These are phyloP conservation scores for Abelmoschus esculentus DNA, from an alignment of 345 rosid species.

Conservation along the genomic window DNA sequence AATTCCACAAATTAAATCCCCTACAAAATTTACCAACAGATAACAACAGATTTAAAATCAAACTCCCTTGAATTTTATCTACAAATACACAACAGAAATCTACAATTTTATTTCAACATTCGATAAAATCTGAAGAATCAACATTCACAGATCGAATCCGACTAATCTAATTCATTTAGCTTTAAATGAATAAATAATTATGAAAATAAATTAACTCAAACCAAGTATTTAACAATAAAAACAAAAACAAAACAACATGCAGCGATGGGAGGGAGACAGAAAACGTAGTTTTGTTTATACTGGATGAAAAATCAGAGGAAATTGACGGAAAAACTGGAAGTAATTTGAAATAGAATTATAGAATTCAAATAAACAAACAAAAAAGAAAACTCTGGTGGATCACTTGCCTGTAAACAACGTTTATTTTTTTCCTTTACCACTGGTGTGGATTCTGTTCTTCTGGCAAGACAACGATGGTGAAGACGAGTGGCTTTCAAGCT, in stretches of 20 bases:
- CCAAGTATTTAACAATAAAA: too few relatives aligned
- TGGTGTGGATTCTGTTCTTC: constrained; percentile 1
- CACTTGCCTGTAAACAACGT: background rate
- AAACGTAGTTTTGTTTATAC: background rate
- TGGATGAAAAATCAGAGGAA: constrained; percentile 1
- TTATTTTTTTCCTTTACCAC: background rate
- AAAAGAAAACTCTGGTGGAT: background rate
- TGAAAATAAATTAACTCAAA: background rate
- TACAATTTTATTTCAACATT: background rate
- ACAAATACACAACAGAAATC: background rate
- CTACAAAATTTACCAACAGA: constrained; percentile 13
- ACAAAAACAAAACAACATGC: background rate
- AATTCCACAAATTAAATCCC: constrained; percentile 22
- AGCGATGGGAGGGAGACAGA: background rate
- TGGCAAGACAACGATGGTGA: background rate
- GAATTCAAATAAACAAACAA: too few relatives aligned
- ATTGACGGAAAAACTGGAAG: background rate
- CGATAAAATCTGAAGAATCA: background rate
- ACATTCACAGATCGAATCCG: constrained; percentile 5
- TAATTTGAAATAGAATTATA: background rate
- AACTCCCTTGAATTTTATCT: background rate
- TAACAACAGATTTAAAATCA: background rate
- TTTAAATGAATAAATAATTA: background rate
- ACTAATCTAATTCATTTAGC: background rate
- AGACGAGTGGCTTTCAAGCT: too few relatives aligned